Conservation (phyloP, 352 stramenopile genomes). For the Phytophthora tentaculata region DNA sequence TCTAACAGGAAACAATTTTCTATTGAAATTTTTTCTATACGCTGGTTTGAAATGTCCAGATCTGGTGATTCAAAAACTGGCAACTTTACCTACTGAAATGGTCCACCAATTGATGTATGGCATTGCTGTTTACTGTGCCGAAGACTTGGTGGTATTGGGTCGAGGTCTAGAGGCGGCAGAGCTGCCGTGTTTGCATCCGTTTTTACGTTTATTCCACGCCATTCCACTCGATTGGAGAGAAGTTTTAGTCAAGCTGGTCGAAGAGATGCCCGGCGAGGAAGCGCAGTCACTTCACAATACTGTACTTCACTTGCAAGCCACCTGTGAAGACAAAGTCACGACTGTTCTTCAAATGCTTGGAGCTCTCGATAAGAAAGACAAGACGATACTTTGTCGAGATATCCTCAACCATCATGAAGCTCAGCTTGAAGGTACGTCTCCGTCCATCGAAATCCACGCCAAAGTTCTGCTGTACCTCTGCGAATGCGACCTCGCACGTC, state of each 20-base stretch:
- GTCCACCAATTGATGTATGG: constrained; percentile 33
- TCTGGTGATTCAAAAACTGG: constrained; percentile 56
- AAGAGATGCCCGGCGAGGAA: constrained; percentile 48
- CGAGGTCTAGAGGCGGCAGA: constrained; percentile 50
- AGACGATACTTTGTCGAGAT: constrained; percentile 40
- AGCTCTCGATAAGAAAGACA: constrained; percentile 47
- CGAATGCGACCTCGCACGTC: constrained; percentile 41
- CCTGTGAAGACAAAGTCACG: constrained; percentile 12
- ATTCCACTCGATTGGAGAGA: constrained; percentile 35
- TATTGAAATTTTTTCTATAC: constrained; percentile 63
- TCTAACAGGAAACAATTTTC: constrained; percentile 15
- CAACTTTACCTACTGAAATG: constrained; percentile 30
- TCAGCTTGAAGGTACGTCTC: constrained; percentile 9
- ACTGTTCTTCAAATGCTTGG: constrained; percentile 54
- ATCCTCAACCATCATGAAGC: constrained; percentile 28
- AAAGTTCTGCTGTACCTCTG: constrained; percentile 58
- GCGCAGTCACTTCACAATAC: constrained; percentile 49
- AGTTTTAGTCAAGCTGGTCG: constrained; percentile 49
- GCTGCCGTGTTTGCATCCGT: constrained; percentile 32
- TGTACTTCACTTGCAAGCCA: constrained; percentile 35
- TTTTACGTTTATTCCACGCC: constrained; percentile 46
- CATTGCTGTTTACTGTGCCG: constrained; percentile 31
- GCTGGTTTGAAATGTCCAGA: constrained; percentile 43
- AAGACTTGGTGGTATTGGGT: constrained; percentile 46
- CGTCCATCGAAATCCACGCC: constrained; percentile 23